phyloP scores from a whole-genome alignment of 2,329 filamentous ascomycete species.

The Xylariaceae sp. region DNA sequence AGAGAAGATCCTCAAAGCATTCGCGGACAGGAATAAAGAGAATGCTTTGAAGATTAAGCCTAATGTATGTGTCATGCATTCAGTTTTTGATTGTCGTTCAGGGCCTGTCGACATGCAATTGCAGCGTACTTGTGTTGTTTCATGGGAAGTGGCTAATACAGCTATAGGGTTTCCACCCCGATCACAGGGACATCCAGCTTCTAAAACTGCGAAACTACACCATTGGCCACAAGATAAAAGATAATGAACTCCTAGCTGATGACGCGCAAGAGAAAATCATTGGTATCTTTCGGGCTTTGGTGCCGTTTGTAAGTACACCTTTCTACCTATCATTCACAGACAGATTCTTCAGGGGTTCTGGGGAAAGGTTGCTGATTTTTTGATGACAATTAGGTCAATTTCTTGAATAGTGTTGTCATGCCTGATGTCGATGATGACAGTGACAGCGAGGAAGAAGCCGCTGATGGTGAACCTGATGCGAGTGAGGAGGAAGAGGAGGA shows the following conservation, averaged over 20 bases:
- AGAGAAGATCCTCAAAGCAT: conserved; percentile 61
- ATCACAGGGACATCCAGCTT: conserved; percentile 76
- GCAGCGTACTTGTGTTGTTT: not conserved
- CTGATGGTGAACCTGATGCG: too few species aligned
- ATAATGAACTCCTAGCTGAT: conserved; percentile 60
- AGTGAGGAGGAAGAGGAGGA: conserved; percentile 18
- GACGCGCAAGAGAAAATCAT: conserved; percentile 64
- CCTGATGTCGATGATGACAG: conserved; percentile 52
- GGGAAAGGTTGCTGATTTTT: not conserved
- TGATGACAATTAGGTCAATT: conserved; percentile 54
- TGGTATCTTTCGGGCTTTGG: conserved; percentile 64
- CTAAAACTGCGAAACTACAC: conserved; percentile 80
- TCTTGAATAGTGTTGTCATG: conserved; percentile 71
- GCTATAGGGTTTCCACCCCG: conserved; percentile 66
- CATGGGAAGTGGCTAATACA: not conserved
- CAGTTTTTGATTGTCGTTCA: conserved; percentile 3
- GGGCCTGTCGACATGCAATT: not conserved
- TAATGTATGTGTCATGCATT: conserved; percentile 56
- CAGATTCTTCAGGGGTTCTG: not conserved
- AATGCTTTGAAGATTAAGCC: conserved; percentile 82
- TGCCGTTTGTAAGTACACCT: conserved; percentile 69
- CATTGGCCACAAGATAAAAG: conserved; percentile 63
- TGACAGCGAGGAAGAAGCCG: not conserved
- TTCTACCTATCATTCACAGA: conserved; percentile 12
- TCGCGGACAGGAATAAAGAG: conserved; percentile 66